Evolutionary conservation across 768 basidiomycete genomes (phyloP).

Genomic region (Boletus subcaerulescens): DNA sequence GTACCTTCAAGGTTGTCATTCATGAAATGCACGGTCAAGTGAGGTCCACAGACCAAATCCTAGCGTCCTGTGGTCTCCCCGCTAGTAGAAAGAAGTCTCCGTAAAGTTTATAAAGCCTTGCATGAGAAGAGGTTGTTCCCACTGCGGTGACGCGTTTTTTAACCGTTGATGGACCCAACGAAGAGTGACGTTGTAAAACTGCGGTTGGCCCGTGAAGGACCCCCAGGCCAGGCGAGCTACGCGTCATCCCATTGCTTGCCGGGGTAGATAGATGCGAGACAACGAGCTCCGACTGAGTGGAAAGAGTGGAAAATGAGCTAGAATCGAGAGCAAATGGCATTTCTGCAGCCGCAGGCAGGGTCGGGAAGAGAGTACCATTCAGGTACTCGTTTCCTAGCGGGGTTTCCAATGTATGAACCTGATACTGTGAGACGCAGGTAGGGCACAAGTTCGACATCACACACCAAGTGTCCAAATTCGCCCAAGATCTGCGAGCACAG

Average conservation of each 20-base stretch:
- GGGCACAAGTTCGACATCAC: slow-evolving; percentile 23
- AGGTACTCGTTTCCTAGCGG: slow-evolving; percentile 85
- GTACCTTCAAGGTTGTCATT: slow-evolving; percentile 54
- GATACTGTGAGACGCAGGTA: slow-evolving; percentile 13
- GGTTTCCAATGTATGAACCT: slow-evolving; percentile 80
- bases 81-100: slow-evolving; percentile 87
- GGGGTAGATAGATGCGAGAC: slow-evolving; percentile 20
- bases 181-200: slow-evolving; percentile 46
- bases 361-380: slow-evolving; percentile 64
- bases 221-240: slow-evolving; percentile 47
- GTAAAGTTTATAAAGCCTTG: slow-evolving; percentile 81
- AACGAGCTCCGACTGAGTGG: slow-evolving; percentile 55
- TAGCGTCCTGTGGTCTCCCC: slow-evolving; percentile 81
- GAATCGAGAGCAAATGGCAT: slow-evolving; percentile 56
- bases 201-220: slow-evolving; percentile 18
- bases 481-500: slow-evolving; percentile 83
- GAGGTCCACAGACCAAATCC: slow-evolving; percentile 59
- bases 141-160: slow-evolving; percentile 65
- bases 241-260: slow-evolving; percentile 41
- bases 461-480: slow-evolving; percentile 81
- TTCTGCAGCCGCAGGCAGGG: slow-evolving; percentile 57
- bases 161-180: slow-evolving; percentile 39
- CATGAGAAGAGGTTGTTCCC: slow-evolving; percentile 75
- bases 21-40: slow-evolving; percentile 7
- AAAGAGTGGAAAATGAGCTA: slow-evolving; percentile 43